These are phyloP conservation scores for Drechmeria coniospora DNA, from an alignment of 2,329 filamentous ascomycete genomes.

Conservation along the genomic window DNA sequence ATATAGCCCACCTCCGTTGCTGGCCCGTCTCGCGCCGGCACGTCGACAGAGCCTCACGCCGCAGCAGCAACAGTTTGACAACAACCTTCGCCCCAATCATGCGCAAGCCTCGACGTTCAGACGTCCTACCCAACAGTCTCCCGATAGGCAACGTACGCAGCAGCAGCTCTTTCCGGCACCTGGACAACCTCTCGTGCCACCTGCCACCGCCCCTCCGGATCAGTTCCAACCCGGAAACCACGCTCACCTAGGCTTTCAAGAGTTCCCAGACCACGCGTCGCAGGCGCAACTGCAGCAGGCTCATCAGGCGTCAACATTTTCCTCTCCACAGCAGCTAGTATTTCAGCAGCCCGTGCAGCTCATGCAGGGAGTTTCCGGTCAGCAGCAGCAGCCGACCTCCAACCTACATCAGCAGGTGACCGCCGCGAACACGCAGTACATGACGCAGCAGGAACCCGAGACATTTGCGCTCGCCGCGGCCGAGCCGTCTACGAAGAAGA, in stretches of 20 bases:
- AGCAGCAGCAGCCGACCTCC: conserved; percentile 7
- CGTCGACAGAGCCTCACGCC: conserved; percentile 17
- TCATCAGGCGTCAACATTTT: conserved; percentile 4
- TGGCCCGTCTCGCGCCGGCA: conserved; percentile 14
- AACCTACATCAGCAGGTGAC: conserved; percentile 5
- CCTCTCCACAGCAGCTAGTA: conserved; percentile 8
- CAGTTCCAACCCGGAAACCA: conserved; percentile 7
- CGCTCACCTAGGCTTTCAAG: conserved; percentile 5
- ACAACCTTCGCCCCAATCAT: conserved; percentile 14
- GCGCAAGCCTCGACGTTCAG: conserved; percentile 11
- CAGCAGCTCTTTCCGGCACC: conserved; percentile 11
- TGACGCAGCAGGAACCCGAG: background rate
- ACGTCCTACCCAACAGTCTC: conserved; percentile 14
- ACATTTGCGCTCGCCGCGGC: conserved; percentile 3
- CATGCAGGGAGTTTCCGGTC: background rate
- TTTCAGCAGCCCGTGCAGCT: conserved; percentile 7
- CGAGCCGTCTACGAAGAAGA: conserved; percentile 21
- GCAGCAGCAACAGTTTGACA: conserved; percentile 6
- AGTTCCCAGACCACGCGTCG: conserved; percentile 1
- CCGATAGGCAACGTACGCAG: conserved; percentile 13
- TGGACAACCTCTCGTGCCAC: conserved; percentile 10
- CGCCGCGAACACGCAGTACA: too few relatives aligned
- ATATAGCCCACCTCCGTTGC: conserved; percentile 17
- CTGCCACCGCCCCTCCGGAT: conserved; percentile 11
- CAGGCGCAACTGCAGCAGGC: conserved; percentile 3